Percentiles rank a stretch among this genome's conserved stretches.
These are phyloP conservation scores for Salix brachista DNA, from an alignment of 345 rosid species.

Conservation along the genomic window DNA sequence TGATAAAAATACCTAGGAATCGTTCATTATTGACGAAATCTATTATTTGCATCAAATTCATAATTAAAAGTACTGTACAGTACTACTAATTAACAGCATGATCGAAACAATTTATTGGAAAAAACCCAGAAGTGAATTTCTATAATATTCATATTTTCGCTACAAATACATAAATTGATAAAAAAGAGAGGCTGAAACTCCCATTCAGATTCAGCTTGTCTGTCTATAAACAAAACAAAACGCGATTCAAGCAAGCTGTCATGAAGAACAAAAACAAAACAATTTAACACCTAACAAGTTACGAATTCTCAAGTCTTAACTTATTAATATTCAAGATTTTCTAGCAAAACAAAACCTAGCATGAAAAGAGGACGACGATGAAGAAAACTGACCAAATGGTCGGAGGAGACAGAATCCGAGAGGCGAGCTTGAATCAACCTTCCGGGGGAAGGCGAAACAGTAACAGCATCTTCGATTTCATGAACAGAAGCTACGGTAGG, in stretches of 20 bases:
- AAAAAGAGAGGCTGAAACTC: background rate
- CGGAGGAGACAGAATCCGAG: slow-evolving; percentile 40
- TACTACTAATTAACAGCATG: background rate
- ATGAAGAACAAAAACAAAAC: background rate
- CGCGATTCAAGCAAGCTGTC: background rate
- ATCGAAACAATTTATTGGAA: background rate
- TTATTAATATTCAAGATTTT: background rate
- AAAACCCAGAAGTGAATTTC: background rate
- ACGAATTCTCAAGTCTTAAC: background rate
- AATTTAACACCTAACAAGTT: background rate
- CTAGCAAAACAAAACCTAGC: background rate
- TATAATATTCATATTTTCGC: background rate
- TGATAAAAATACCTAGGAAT: background rate
- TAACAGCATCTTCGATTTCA: slow-evolving; percentile 29
- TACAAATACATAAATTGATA: background rate
- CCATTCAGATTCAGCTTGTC: background rate
- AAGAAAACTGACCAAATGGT: slow-evolving; percentile 39
- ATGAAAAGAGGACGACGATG: background rate
- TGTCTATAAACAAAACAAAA: background rate
- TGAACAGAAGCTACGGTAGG: slow-evolving; percentile 6
- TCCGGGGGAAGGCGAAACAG: slow-evolving; percentile 43
- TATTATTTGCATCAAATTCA: background rate
- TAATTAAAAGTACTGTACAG: background rate
- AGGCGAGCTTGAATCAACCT: slow-evolving; percentile 30
- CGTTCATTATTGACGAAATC: background rate